Conservation (phyloP, 2,329 filamentous ascomycete genomes). For the Atkinsonella hypoxylon region DNA sequence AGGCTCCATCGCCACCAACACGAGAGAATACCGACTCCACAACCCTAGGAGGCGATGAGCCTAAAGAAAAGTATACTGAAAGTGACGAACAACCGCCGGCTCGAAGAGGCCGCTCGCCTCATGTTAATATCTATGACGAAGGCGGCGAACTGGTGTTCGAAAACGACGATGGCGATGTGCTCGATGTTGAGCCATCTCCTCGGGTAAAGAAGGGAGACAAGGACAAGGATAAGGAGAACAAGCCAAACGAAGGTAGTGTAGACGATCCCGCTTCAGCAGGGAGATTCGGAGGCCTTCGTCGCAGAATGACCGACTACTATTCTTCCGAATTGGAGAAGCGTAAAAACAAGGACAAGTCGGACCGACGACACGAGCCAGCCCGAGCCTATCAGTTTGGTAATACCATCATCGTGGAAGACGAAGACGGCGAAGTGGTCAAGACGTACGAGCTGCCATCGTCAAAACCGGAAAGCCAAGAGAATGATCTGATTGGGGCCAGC, state of each 20-base stretch:
- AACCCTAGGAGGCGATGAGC: conserved; percentile 20
- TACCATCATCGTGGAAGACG: conserved; percentile 78
- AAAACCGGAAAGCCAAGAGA: conserved; percentile 30
- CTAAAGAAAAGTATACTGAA: conserved; percentile 18
- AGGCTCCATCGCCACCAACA: conserved; percentile 16
- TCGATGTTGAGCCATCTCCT: conserved; percentile 43
- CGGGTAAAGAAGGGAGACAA: conserved; percentile 4
- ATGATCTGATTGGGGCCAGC: conserved; percentile 28
- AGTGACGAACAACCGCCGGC: conserved; percentile 12
- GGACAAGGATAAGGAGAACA: neutral
- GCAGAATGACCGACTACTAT: conserved; percentile 38
- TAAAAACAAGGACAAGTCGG: conserved; percentile 48
- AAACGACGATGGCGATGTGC: conserved; percentile 75
- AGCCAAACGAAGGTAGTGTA: conserved; percentile 1
- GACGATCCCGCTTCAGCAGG: conserved; percentile 12
- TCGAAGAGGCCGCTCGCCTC: conserved; percentile 9
- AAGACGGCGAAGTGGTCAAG: conserved; percentile 77
- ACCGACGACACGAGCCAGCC: conserved; percentile 58
- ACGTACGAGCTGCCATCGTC: conserved; percentile 61
- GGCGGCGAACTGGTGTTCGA: conserved; percentile 71
- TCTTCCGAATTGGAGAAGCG: conserved; percentile 50
- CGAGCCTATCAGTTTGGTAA: conserved; percentile 78
- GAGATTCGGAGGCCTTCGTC: conserved; percentile 32
- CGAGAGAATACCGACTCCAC: conserved; percentile 23
- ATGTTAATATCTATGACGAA: conserved; percentile 67